phyloP scores from a whole-genome alignment of 2,329 filamentous ascomycete species.

The Aspergillus sp. region DNA sequence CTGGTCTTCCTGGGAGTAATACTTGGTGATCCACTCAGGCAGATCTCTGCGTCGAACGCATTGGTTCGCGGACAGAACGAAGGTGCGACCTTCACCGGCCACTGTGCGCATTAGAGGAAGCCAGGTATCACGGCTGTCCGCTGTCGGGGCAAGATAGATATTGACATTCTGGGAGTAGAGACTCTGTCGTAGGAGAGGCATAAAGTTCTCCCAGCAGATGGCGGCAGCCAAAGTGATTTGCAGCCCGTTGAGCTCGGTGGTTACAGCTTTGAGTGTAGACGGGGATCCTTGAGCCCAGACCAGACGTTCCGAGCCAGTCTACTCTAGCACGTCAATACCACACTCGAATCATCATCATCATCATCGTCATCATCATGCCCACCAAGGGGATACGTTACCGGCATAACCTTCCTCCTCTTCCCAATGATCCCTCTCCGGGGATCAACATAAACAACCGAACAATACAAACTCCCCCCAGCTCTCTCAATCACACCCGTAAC shows the following conservation, averaged over 20 bases:
- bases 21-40: constrained; percentile 47
- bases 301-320: constrained; percentile 72
- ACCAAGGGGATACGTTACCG: constrained; percentile 40
- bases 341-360: neutral
- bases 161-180: constrained; percentile 89
- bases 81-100: constrained; percentile 71
- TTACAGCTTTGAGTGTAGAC: constrained; percentile 68
- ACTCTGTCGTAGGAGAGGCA: constrained; percentile 76
- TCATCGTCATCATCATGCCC: neutral
- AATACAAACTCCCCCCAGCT: constrained; percentile 75
- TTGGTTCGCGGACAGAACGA: constrained; percentile 81
- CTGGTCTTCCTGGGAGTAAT: neutral
- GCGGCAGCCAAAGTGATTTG: constrained; percentile 74
- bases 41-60: constrained; percentile 56
- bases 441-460: constrained; percentile 72
- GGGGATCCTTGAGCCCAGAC: constrained; percentile 84
- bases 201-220: constrained; percentile 97
- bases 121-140: constrained; percentile 79
- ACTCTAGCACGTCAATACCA: neutral
- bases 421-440: constrained; percentile 64
- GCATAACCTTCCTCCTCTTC: constrained; percentile 88
- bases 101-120: constrained; percentile 71
- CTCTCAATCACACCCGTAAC: constrained; percentile 73
- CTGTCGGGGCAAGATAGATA: constrained; percentile 82
- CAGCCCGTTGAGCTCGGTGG: constrained; percentile 68